Base-by-base conservation (phyloP, 345 rosid genomes). In the Bruguiera gymnorhiza region DNA sequence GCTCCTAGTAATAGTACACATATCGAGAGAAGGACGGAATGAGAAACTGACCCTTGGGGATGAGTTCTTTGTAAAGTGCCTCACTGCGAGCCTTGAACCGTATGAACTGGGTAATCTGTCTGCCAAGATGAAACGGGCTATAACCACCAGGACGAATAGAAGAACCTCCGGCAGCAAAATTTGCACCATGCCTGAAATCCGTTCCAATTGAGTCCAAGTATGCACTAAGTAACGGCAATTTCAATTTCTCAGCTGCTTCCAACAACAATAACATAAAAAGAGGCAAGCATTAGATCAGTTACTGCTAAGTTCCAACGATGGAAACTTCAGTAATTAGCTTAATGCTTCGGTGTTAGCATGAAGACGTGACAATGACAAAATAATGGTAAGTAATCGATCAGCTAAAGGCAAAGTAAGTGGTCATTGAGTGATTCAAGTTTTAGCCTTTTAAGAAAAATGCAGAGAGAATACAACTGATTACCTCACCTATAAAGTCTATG, bases 151-250 rank as follows among this genome's bases (percentile, higher is more conserved):
- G 88, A 26, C 86, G 86, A 76, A 88, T 77, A 46, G 92, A 83
- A 50, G 97, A 83, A 60, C 97, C 97, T 2, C 86, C 92, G 0
- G 90, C 81, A 10, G 97, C 94, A 71, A 88, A 88, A 70, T 90
- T 90, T 43, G 92, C 97, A 59, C 97, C 97, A 11, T 79, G 75
- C 48, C 88, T 60, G 68, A 86, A 90, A 60, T 81, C 82, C 55
- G 92, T 70, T 51, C 86, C 92, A 8, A 88, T 57, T 16, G 89
- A 88, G 63, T 90, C 89, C 78, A 88, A 75, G 83, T 82, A 90
- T 10, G 97, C 81, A 66, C 87, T 82, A 65, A 86, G 81, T 60
- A 84, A 84, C 7, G 89, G 89, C 34, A 88, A 68, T 36, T 82
- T 79, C 62, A 88, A 80, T 76, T 80, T 79, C 75, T 87, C 90